These are phyloP conservation scores for Colletotrichum graminicola DNA, from an alignment of 2,329 filamentous ascomycete genomes.

Conservation along the genomic window DNA sequence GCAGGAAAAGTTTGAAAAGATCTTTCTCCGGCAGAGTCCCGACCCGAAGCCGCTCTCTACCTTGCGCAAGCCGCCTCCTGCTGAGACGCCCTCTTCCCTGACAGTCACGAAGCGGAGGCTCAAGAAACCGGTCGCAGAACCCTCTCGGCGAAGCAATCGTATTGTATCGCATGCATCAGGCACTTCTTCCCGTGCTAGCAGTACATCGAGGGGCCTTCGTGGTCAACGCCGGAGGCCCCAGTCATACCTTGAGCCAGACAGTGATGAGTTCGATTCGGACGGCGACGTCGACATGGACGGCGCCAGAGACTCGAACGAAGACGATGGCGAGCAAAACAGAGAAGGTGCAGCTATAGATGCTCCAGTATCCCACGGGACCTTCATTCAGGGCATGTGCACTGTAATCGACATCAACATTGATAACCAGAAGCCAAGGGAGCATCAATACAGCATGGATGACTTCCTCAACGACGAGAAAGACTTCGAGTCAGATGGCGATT, in stretches of 20 bases:
- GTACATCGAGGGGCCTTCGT: constrained; percentile 45
- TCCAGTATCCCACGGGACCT: constrained; percentile 43
- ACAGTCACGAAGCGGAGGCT: constrained; percentile 17
- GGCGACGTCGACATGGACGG: constrained; percentile 35
- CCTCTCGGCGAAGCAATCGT: constrained; percentile 55
- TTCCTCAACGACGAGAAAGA: constrained; percentile 71
- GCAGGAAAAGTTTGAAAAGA: constrained; percentile 75
- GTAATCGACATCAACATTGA: constrained; percentile 80
- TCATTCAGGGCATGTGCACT: constrained; percentile 77
- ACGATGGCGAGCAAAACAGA: constrained; percentile 24
- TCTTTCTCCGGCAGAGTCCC: constrained; percentile 69
- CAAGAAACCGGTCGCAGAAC: constrained; percentile 29
- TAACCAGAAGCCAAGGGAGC: constrained; percentile 79
- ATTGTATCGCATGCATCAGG: constrained; percentile 48
- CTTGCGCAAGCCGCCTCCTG: constrained; percentile 37
- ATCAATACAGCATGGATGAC: constrained; percentile 77
- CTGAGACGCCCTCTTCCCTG: not conserved
- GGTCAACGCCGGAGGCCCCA: constrained; percentile 36
- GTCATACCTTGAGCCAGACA: constrained; percentile 61
- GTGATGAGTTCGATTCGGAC: constrained; percentile 55
- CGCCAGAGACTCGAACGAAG: constrained; percentile 32
- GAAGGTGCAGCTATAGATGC: constrained; percentile 36
- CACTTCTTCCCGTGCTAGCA: constrained; percentile 49
- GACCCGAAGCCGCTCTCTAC: constrained; percentile 53
- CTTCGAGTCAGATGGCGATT: constrained; percentile 68